Conservation (phyloP, 371 early-diverging fungal genomes). For the Actinomortierella ambigua region DNA sequence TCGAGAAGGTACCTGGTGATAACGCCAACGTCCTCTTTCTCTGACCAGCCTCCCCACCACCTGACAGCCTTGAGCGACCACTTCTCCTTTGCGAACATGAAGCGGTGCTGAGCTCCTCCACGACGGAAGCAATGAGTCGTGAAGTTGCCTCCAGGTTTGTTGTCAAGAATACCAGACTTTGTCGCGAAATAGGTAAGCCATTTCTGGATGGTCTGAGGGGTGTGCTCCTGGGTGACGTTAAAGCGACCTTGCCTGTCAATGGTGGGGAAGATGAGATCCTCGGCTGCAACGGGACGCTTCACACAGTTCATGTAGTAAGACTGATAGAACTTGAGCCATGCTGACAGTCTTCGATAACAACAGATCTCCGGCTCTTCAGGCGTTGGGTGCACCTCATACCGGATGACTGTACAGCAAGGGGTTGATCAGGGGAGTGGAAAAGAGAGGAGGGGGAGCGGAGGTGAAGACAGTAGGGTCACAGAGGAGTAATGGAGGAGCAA, state of each 20-base stretch:
- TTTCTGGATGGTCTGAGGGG: neutral
- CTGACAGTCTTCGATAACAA: neutral
- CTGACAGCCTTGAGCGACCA: conserved; percentile 13
- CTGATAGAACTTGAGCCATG: conserved; percentile 1
- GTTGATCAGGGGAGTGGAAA: too few species aligned
- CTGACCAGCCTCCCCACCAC: conserved; percentile 18
- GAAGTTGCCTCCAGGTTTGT: neutral
- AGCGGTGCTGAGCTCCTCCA: conserved; percentile 17
- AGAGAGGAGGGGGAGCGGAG: too few species aligned
- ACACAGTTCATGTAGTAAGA: too few species aligned
- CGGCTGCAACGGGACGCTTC: conserved; percentile 2
- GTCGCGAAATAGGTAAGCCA: neutral
- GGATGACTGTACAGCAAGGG: too few species aligned
- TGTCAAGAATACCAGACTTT: neutral
- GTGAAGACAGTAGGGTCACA: too few species aligned
- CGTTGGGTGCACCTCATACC: conserved; percentile 7
- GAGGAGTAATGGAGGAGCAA: too few species aligned
- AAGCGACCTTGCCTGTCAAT: conserved; percentile 1
- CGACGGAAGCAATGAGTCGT: conserved; percentile 17
- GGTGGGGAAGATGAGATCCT: conserved; percentile 7
- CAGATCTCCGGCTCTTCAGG: conserved; percentile 4
- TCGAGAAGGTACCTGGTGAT: conserved; percentile 16
- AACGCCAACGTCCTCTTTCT: conserved; percentile 5
- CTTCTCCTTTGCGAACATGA: conserved; percentile 12
- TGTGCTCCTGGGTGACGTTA: neutral